Percentiles rank a stretch among this genome's conserved stretches.
These are phyloP conservation scores for Cucumis sativus DNA, from an alignment of 306 rosid species.

Conservation along the genomic window DNA sequence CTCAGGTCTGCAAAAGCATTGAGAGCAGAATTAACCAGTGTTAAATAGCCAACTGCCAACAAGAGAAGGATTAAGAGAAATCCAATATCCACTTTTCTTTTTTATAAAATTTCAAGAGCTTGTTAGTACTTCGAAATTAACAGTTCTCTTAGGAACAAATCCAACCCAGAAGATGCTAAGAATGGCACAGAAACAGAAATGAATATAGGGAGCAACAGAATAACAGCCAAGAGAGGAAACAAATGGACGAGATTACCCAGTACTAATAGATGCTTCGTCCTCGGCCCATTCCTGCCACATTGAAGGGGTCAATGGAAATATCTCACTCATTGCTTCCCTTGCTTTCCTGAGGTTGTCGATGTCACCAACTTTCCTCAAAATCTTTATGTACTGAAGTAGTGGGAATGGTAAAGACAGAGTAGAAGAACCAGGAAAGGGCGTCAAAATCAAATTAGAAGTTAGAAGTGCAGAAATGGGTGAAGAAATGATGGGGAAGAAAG, in stretches of 20 bases:
- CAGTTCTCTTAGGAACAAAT: background rate
- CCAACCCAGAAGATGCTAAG: background rate
- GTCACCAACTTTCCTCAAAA: slow-evolving; percentile 58
- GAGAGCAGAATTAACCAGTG: background rate
- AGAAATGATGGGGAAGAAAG: background rate
- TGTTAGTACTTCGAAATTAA: background rate
- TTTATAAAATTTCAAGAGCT: background rate
- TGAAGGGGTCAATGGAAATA: slow-evolving; percentile 59
- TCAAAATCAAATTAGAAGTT: background rate
- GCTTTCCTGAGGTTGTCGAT: slow-evolving; percentile 60
- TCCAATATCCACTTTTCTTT: background rate
- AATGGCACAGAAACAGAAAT: background rate
- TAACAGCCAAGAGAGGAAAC: background rate
- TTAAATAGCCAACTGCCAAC: background rate
- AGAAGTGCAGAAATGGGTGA: background rate
- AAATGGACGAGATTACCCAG: slow-evolving; percentile 23
- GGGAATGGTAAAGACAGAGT: background rate
- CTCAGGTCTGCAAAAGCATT: slow-evolving; percentile 32
- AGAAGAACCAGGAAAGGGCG: background rate
- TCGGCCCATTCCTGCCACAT: slow-evolving; percentile 90
- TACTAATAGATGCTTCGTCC: slow-evolving; percentile 55
- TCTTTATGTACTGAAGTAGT: slow-evolving; percentile 43
- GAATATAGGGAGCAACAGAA: background rate
- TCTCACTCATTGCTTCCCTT: slow-evolving; percentile 63
- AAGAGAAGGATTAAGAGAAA: background rate